Evolutionary conservation across 257 asterid species (phyloP).

Genomic region (Coffea canephora): DNA sequence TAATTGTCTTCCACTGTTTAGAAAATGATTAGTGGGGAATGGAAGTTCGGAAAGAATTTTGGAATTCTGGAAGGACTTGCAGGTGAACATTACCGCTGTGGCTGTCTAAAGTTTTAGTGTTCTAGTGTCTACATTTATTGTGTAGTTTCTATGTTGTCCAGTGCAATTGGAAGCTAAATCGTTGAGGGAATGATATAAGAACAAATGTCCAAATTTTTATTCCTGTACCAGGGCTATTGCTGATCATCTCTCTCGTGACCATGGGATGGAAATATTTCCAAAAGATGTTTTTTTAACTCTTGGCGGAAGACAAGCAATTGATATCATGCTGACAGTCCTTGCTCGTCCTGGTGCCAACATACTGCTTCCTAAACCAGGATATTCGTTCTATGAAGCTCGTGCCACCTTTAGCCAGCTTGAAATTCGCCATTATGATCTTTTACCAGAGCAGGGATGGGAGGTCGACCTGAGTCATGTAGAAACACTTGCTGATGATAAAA

Average conservation of each 20-base stretch:
- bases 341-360: conserved; percentile 66
- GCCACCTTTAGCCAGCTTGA: conserved; percentile 51
- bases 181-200: too few relatives aligned
- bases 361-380: conserved; percentile 64
- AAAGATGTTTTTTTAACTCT: conserved; percentile 54
- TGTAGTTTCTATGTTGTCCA: too few relatives aligned
- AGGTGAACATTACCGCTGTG: too few relatives aligned
- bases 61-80: too few relatives aligned
- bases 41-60: too few relatives aligned
- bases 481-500: conserved; percentile 60
- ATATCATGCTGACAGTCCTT: conserved; percentile 45
- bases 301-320: conserved; percentile 72
- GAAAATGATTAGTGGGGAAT: too few relatives aligned
- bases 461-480: conserved; percentile 57
- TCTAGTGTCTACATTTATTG: too few relatives aligned
- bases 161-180: too few relatives aligned
- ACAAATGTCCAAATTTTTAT: background rate
- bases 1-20: too few relatives aligned
- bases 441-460: conserved; percentile 60
- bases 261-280: conserved; percentile 39
- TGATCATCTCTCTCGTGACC: conserved; percentile 44
- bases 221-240: conserved; percentile 52
- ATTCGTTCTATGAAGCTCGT: conserved; percentile 57
- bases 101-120: too few relatives aligned
- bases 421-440: conserved; percentile 61